Evolutionary conservation across 805 yeast species (phyloP), one percentile per base, ranked within the genome.

Genomic region (Priceomyces melissophilus): DNA sequence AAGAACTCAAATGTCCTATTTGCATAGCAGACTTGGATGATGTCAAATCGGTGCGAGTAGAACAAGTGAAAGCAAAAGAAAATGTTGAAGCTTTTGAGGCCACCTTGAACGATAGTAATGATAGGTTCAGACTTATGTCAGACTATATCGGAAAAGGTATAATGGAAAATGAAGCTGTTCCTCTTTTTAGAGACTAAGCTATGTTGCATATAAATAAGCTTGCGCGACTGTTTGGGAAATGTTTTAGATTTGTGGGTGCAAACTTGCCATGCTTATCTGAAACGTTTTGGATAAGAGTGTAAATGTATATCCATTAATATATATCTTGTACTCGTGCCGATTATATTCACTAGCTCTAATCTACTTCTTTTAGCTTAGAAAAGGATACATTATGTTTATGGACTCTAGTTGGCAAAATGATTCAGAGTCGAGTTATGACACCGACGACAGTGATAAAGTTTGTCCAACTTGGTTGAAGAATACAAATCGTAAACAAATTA

Each of bases 91-190:
- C 83, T 39, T 83, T 93, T 53, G 67, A 76, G 39, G 67, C 73
- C 27, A 72, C 82, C 4, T 60, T 93, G 42, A 53, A 65, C 16
- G 79, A 72, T 31, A 53, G 67, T n/a, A 65, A 65, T 2, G 87
- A 84, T 49, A 75, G 86, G 48, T 83, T 90, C 59, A 83, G 80
- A 54, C 82, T 82, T 3, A 76, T 91, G 39, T 76, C 84, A 43
- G 95, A 87, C 41, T 90, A 83, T 58, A 76, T 90, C 34, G 96
- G 96, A 2, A 76, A 89, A 43, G 99, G 99, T 2, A 91, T 84
- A 0, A 76, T 90, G 79, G 87, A 82, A 37, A 51, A 56, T 35
- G 65, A 62, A 26, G 55, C 53, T 27, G 42, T 49, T 13, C 48
- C 52, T 12, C 28, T 53, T 28, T 32, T 34, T 15, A 30, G 37